These are phyloP conservation scores for Chlamydomonas eustigma DNA, from an alignment of 139 green algal genomes.

Conservation along the genomic window DNA sequence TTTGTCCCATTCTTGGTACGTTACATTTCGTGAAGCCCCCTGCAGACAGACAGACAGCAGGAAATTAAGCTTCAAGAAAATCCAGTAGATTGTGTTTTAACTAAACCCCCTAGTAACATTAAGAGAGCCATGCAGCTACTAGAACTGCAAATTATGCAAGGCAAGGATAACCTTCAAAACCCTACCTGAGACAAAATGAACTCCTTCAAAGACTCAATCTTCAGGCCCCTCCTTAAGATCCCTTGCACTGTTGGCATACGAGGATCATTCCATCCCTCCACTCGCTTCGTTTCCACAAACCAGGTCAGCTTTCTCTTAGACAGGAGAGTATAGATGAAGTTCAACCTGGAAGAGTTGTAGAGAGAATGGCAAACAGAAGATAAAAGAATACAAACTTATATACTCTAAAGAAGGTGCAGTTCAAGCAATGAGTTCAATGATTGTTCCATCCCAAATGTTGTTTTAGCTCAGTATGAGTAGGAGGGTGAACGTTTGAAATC, in stretches of 20 bases:
- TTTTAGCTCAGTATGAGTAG: constrained; percentile 39
- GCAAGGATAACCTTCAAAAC: background rate
- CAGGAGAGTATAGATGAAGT: constrained; percentile 82
- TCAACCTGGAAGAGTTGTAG: constrained; percentile 44
- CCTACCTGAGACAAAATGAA: constrained; percentile 81
- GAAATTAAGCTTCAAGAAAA: background rate
- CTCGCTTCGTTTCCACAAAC: constrained; percentile 84
- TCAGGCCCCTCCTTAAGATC: constrained; percentile 77
- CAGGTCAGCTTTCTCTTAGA: constrained; percentile 96
- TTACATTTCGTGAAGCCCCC: constrained; percentile 90
- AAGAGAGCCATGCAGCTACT: background rate
- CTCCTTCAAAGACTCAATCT: constrained; percentile 79
- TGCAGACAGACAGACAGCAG: constrained; percentile 42
- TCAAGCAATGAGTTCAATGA: too few species aligned
- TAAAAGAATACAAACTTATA: background rate
- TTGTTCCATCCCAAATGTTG: background rate
- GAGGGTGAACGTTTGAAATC: constrained; percentile 24
- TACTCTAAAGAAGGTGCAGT: too few species aligned
- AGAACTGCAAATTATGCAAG: background rate
- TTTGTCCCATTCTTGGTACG: constrained; percentile 96
- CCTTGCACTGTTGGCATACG: constrained; percentile 96
- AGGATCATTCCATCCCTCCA: constrained; percentile 92
- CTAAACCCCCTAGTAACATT: constrained; percentile 3
- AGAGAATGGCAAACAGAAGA: background rate
- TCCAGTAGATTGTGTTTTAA: constrained; percentile 4